Evolutionary conservation across 2,329 filamentous ascomycete genomes (phyloP), one percentile per base, ranked within the genome.

Genomic region (Capronia coronata): DNA sequence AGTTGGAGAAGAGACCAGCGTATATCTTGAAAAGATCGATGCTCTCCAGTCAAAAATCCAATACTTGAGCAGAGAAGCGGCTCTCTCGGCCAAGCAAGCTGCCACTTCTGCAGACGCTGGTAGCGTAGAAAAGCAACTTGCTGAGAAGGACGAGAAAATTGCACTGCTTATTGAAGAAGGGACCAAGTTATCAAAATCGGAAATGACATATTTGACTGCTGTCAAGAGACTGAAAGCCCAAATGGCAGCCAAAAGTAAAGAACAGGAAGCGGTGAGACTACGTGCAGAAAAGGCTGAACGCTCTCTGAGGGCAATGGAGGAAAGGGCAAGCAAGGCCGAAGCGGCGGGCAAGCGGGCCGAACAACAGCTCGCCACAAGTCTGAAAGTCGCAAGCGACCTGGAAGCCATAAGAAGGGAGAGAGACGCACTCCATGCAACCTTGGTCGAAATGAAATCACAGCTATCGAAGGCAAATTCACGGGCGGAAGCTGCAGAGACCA

Each of bases 91-190:
- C 1, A 84, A 83, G 62, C 79, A 81, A 58, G 77, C 82, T 5
- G 82, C 80, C 2, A 70, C 76, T n/a, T 71, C 75, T 19, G 80
- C 84, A 1, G 71, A 78, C 1, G 64, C 78, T 0, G 84, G 84
- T 4, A 86, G 82, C 48, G 49, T 75, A 1, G 86, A 94, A 57
- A 87, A 84, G 65, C 89, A 86, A 63, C 67, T 97, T 11, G 86
- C 87, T 1, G 89, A 94, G 62, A 94, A 89, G 63, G 90, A 97
- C 61, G 83, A 91, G 60, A 87, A 87, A 64, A 94, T 97, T 61
- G 87, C 90, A 2, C 72, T 90, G 40, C 72, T 98, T 10, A 86
- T 98, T 75, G 84, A 94, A 60, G 93, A 98, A 70, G 93, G 94
- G 0, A 86, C 93, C 61, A 89, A 85, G 58, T 75, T 97, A 7